Conservation (phyloP, 192 early-diverging fungal species). For the Pilobolus umbonatus region DNA sequence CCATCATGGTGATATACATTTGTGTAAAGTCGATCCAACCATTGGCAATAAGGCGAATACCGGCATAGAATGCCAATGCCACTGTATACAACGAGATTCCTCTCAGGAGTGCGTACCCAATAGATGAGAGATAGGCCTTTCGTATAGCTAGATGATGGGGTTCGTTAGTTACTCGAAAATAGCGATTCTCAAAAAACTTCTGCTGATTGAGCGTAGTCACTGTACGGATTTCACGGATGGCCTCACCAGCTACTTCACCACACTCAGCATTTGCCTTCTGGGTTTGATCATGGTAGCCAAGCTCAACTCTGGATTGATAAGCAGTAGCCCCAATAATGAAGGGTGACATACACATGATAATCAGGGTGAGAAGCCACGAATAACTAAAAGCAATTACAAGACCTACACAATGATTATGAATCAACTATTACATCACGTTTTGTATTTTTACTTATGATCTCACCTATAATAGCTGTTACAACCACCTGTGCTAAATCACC, state of each 20-base stretch:
- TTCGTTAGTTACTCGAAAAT: conserved; percentile 50
- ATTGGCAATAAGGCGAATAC: conserved; percentile 55
- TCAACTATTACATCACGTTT: not conserved
- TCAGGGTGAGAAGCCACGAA: conserved; percentile 81
- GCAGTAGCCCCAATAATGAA: conserved; percentile 49
- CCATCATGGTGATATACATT: conserved; percentile 71
- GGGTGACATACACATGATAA: conserved; percentile 61
- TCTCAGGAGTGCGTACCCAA: conserved; percentile 77
- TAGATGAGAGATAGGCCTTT: conserved; percentile 57
- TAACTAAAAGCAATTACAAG: conserved; percentile 61
- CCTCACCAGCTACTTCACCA: conserved; percentile 81
- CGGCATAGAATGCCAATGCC: conserved; percentile 71
- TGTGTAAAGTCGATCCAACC: conserved; percentile 37
- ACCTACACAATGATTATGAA: conserved; percentile 3
- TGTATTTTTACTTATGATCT: not conserved
- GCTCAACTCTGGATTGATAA: conserved; percentile 47
- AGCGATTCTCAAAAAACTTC: conserved; percentile 62
- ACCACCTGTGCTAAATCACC: conserved; percentile 33
- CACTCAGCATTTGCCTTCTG: conserved; percentile 73
- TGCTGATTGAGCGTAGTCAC: conserved; percentile 77
- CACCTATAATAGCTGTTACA: conserved; percentile 31
- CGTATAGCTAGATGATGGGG: conserved; percentile 66
- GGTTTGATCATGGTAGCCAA: conserved; percentile 58
- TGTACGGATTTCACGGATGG: conserved; percentile 81
- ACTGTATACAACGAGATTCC: conserved; percentile 69